Base-by-base conservation (phyloP, 2,329 filamentous ascomycete genomes). In the Paraconiothyrium sp. region DNA sequence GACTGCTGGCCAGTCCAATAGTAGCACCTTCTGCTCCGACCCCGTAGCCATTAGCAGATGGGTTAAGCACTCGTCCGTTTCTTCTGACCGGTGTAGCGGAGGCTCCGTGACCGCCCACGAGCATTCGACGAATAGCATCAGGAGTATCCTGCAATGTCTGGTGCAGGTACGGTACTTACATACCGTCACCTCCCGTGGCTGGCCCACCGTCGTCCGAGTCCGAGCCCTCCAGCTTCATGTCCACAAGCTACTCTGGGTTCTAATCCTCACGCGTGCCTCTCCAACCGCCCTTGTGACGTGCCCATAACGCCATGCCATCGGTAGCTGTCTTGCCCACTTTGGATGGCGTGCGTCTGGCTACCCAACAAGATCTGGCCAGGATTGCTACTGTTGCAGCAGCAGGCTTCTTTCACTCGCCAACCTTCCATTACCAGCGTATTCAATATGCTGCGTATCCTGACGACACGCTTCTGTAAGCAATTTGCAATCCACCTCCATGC, bases 391-490 rank as follows among this genome's bases (percentile, higher is more conserved):
- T 75, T 30, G 73, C 71, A 37, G 69, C 72, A 14, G 69, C 72
- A 20, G 70, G 72, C 27, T 75, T 75, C 62, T 74, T 66, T 60
- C 67, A 64, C 51, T 74, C 71, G n/a, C 72, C 72, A 10, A 67
- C 68, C 30, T 75, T 75, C 56, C 65, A 67, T 41, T 75, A 70
- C 39, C 71, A 75, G 49, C 65, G 72, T 49, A 63, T 68, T 46
- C 59, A 59, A 44, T 60, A 73, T 60, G 64, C 57, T 37, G 46
- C 64, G 1, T 72, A 63, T 52, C 67, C 71, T 16, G 59, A 67
- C 39, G 72, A 74, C 32, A 75, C 72, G 6, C 32, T 74, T 35
- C 59, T 62, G 11, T 56, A 48, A 44, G 54, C n/a, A 32, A n/a
- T 37, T 20, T 20, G 32, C 11, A 24, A 54, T 48, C 22, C 64